Percentiles rank a stretch among this genome's conserved stretches.
Conservation (phyloP, 257 asterid species). For the Mentha longifolia region DNA sequence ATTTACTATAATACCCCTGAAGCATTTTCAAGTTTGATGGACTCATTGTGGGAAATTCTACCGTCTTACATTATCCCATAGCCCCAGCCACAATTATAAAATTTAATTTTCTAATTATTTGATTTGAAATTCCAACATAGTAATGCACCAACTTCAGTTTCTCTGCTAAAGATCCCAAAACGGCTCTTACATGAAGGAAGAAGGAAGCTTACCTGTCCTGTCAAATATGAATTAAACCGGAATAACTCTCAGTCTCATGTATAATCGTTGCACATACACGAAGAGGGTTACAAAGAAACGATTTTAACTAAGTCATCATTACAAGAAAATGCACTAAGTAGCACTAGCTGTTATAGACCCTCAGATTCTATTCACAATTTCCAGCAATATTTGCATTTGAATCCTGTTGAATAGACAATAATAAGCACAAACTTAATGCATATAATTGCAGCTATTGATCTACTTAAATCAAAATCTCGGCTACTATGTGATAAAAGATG, state of each 20-base stretch:
- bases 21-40: neutral
- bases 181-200: neutral
- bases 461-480: neutral
- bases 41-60: neutral
- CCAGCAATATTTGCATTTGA: slow-evolving; percentile 22
- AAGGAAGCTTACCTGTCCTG: neutral
- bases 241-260: slow-evolving; percentile 11
- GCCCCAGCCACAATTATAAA: neutral
- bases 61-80: neutral
- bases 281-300: slow-evolving; percentile 10
- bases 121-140: too few relatives aligned
- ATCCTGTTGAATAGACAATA: slow-evolving; percentile 37
- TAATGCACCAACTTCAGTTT: neutral
- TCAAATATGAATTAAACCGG: neutral
- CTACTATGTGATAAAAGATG: slow-evolving; percentile 2
- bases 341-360: slow-evolving; percentile 27
- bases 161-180: neutral
- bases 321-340: slow-evolving; percentile 22
- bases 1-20: slow-evolving; percentile 48
- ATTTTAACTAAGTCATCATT: slow-evolving; percentile 18
- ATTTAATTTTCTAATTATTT: neutral
- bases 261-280: slow-evolving; percentile 12
- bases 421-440: neutral
- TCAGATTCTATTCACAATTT: slow-evolving; percentile 23
- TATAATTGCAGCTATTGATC: neutral